A percentile compares a stretch with the other conserved stretches of the same genome.
Evolutionary conservation across 108 stramenopile genomes (phyloP).

Genomic region (Schizochytrium sp.): DNA sequence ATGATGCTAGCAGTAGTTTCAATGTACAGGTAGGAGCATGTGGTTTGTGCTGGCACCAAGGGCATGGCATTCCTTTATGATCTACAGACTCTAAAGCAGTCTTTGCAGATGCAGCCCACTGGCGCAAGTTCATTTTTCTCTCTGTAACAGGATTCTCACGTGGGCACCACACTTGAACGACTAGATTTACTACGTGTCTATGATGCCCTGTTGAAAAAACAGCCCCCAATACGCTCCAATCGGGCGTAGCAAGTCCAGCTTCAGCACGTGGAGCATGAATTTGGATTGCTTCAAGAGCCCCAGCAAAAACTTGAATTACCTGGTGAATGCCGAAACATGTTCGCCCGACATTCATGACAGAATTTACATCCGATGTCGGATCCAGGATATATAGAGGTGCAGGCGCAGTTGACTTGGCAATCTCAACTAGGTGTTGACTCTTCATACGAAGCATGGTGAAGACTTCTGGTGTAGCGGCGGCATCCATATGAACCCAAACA

Average conservation of each 20-base stretch:
- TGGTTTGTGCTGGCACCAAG: conserved; percentile 28
- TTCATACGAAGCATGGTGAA: conserved; percentile 5
- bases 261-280: background rate
- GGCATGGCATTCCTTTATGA: background rate
- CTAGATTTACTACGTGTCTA: conserved; percentile 44
- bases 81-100: background rate
- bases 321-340: conserved; percentile 57
- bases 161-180: conserved; percentile 55
- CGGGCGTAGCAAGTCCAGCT: background rate
- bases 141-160: conserved; percentile 51
- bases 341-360: conserved; percentile 47
- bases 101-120: conserved; percentile 34
- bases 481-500: conserved; percentile 47
- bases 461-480: background rate
- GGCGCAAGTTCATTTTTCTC: background rate
- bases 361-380: background rate
- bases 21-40: conserved; percentile 30
- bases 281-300: conserved; percentile 47
- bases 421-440: background rate
- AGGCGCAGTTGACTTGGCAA: conserved; percentile 6
- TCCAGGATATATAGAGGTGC: conserved; percentile 57
- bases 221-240: conserved; percentile 45
- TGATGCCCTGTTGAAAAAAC: conserved; percentile 40
- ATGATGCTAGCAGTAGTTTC: background rate
- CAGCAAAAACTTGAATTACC: conserved; percentile 46